Percentiles rank a stretch among this genome's conserved stretches.
Conservation (phyloP, 208 protist species). For the Trypanosoma rangeli region DNA sequence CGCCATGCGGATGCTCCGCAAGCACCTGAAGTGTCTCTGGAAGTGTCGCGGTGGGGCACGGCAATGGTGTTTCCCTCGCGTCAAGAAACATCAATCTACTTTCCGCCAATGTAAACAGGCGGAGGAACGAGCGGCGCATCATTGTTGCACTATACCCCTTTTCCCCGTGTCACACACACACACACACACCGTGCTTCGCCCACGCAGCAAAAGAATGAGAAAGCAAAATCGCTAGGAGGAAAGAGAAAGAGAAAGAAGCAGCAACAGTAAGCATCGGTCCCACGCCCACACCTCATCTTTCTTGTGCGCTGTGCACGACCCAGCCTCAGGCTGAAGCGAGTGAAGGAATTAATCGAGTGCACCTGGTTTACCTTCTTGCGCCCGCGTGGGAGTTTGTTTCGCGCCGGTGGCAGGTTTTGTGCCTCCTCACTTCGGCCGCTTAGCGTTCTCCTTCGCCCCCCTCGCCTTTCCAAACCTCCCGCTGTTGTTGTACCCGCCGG, state of each 20-base stretch:
- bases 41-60: constrained; percentile 14
- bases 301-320: no score
- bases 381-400: no score
- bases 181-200: neutral
- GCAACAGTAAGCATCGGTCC: no score
- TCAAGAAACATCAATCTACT: constrained; percentile 45
- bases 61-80: constrained; percentile 22
- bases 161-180: neutral
- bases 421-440: constrained; percentile 23
- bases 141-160: constrained; percentile 8
- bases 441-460: constrained; percentile 57
- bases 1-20: constrained; percentile 11
- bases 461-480: constrained; percentile 72
- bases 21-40: constrained; percentile 26
- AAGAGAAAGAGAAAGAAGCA: no score
- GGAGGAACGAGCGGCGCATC: constrained; percentile 30
- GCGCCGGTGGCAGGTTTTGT: neutral
- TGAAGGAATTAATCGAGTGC: no score
- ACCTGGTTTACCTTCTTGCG: no score
- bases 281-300: no score
- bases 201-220: neutral
- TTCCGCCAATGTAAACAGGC: constrained; percentile 40
- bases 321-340: no score
- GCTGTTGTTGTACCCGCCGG: constrained; percentile 79
- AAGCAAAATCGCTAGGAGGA: neutral